A percentile compares a stretch with the other conserved stretches of the same genome.
phyloP scores from a whole-genome alignment of 1,284 basidiomycete species.

The Malassezia restricta region DNA sequence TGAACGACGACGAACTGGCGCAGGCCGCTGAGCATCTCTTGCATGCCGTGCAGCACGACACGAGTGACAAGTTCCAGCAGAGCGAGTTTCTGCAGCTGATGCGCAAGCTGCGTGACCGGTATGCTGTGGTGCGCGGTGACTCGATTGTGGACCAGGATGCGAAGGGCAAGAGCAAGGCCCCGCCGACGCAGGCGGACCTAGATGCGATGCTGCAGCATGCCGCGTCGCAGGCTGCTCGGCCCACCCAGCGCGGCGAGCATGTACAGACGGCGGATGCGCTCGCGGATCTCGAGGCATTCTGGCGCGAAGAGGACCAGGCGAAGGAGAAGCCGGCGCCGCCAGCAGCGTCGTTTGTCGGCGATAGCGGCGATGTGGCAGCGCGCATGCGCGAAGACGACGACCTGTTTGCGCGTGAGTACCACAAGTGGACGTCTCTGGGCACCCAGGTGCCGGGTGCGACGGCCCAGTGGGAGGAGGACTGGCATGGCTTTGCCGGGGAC shows the following conservation, averaged over 20 bases:
- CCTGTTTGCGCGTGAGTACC: constrained; percentile 30
- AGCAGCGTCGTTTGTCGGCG: constrained; percentile 24
- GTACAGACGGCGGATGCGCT: constrained; percentile 1
- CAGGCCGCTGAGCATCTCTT: constrained; percentile 46
- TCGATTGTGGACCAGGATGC: constrained; percentile 53
- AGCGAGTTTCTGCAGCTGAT: constrained; percentile 79
- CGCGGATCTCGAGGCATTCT: constrained; percentile 27
- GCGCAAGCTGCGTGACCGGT: constrained; percentile 67
- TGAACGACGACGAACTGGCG: constrained; percentile 44
- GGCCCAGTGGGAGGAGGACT: constrained; percentile 27
- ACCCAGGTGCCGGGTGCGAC: constrained; percentile 23
- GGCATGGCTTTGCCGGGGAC: constrained; percentile 26
- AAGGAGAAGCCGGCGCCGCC: constrained; percentile 20
- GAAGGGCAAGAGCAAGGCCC: constrained; percentile 25
- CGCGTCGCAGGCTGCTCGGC: not conserved
- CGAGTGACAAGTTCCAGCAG: constrained; percentile 73
- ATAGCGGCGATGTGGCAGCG: constrained; percentile 31
- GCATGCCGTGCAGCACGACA: constrained; percentile 49
- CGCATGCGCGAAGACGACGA: constrained; percentile 35
- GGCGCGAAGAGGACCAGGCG: constrained; percentile 41
- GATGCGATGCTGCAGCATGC: constrained; percentile 4
- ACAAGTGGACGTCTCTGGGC: constrained; percentile 27
- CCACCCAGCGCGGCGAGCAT: not conserved
- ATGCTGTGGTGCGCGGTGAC: constrained; percentile 71
- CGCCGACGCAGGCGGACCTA: constrained; percentile 18